phyloP scores from a whole-genome alignment of 441 rosid genomes.

The Raphanus hybrid region DNA sequence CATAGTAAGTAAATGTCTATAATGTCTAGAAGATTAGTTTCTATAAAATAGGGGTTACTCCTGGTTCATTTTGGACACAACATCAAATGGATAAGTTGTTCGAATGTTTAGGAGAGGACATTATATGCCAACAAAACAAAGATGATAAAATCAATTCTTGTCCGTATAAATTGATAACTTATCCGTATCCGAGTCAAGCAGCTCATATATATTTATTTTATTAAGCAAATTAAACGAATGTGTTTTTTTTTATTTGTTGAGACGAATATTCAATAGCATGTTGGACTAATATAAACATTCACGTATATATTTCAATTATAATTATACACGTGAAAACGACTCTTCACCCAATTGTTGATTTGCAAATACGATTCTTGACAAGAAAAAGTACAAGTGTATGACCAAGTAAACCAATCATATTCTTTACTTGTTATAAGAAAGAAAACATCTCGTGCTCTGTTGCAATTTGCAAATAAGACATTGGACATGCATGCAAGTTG shows the following conservation, averaged over 20 bases:
- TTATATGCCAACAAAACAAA: slow-evolving; percentile 2
- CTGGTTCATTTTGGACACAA: background rate
- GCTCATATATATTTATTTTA: background rate
- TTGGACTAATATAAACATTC: too few species aligned
- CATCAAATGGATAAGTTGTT: slow-evolving; percentile 15
- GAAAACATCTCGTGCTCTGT: background rate
- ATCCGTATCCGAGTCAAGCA: slow-evolving; percentile 40
- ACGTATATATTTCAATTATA: too few species aligned
- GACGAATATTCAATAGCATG: too few species aligned
- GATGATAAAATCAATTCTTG: slow-evolving; percentile 24
- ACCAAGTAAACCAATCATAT: slow-evolving; percentile 7
- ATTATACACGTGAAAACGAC: slow-evolving; percentile 13
- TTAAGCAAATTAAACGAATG: too few species aligned
- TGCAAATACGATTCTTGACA: slow-evolving; percentile 16
- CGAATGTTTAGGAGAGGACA: slow-evolving; percentile 5
- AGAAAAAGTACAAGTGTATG: slow-evolving; percentile 4
- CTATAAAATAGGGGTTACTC: background rate
- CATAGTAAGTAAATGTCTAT: background rate
- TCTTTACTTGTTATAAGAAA: background rate
- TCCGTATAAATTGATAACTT: slow-evolving; percentile 30
- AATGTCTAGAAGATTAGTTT: background rate
- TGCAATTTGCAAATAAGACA: slow-evolving; percentile 25
- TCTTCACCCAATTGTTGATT: slow-evolving; percentile 21
- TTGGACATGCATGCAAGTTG: slow-evolving; percentile 31
- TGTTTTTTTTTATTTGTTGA: too few species aligned